A percentile compares a stretch with the other conserved stretches of the same genome.
phyloP scores from a whole-genome alignment of 2,329 filamentous ascomycete genomes.

The Pseudogymnoascus sp. region DNA sequence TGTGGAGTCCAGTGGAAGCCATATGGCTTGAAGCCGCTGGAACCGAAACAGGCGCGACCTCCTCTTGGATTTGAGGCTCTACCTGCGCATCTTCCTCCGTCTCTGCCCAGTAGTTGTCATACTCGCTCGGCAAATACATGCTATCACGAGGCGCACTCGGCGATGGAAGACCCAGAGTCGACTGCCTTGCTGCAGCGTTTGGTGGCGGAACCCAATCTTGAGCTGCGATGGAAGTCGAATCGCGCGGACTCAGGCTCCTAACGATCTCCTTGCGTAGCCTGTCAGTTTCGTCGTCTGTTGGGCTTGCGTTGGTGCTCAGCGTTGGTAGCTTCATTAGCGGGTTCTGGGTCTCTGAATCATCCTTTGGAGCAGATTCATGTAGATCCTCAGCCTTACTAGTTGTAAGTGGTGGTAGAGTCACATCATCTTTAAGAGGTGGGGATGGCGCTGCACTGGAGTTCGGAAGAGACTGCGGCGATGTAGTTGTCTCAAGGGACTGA shows the following conservation, averaged over 20 bases:
- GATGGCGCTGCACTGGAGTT: slow-evolving; percentile 34
- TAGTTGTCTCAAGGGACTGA: background rate
- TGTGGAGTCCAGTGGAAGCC: background rate
- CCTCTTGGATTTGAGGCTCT: slow-evolving; percentile 7
- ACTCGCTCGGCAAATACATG: slow-evolving; percentile 55
- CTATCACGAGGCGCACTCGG: slow-evolving; percentile 39
- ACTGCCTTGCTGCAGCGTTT: slow-evolving; percentile 10
- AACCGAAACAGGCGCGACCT: background rate
- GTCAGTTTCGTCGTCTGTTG: slow-evolving; percentile 54
- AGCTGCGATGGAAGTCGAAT: slow-evolving; percentile 23
- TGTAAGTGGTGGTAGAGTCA: slow-evolving; percentile 11
- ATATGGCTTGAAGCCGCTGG: background rate
- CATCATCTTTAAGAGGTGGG: slow-evolving; percentile 37
- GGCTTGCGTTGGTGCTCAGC: slow-evolving; percentile 17
- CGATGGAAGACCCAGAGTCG: background rate
- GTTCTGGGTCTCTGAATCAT: slow-evolving; percentile 10
- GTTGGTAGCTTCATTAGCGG: slow-evolving; percentile 16
- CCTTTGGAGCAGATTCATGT: slow-evolving; percentile 6
- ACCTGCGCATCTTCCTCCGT: slow-evolving; percentile 31
- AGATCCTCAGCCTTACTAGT: slow-evolving; percentile 12
- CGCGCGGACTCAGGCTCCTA: slow-evolving; percentile 51
- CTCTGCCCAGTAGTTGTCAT: slow-evolving; percentile 58
- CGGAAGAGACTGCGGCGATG: slow-evolving; percentile 16
- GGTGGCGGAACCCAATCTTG: slow-evolving; percentile 12
- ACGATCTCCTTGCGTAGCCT: slow-evolving; percentile 66